phyloP scores from a whole-genome alignment of 2,329 filamentous ascomycete genomes.

The Leptographium radiaticola region DNA sequence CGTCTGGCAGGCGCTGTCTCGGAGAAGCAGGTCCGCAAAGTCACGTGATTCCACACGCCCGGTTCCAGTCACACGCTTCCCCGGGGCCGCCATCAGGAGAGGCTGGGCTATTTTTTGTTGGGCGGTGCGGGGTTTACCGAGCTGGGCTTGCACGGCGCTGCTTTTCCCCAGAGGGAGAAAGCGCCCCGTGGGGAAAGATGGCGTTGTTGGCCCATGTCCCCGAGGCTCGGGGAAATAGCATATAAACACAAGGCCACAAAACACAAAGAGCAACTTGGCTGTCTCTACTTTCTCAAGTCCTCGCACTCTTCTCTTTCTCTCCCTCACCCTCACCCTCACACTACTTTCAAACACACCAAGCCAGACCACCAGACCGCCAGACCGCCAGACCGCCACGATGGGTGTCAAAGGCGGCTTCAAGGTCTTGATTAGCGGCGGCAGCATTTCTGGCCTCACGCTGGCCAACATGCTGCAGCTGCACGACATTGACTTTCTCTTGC shows the following conservation, averaged over 20 bases:
- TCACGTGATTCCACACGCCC: background rate
- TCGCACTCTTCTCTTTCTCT: background rate
- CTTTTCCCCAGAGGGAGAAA: background rate
- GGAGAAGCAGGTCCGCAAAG: background rate
- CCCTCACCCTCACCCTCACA: background rate
- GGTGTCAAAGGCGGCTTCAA: conserved; percentile 14
- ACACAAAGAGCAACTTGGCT: background rate
- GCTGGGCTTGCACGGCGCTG: background rate
- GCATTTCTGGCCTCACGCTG: conserved; percentile 32
- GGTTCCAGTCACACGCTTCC: background rate
- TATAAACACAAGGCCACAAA: background rate
- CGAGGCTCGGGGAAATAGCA: background rate
- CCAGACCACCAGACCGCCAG: no score
- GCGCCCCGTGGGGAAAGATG: background rate
- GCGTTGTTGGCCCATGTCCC: background rate
- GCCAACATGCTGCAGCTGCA: conserved; percentile 30
- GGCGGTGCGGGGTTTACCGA: background rate
- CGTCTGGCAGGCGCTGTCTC: background rate
- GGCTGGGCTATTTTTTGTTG: background rate
- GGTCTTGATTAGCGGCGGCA: conserved; percentile 35
- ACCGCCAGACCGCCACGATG: background rate
- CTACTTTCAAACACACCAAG: no score
- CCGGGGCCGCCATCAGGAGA: background rate
- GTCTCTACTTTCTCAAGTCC: background rate
- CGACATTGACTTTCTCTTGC: conserved; percentile 32